These are phyloP conservation scores for Larix kaempferi DNA, from an alignment of 75 land plant genomes.

Conservation along the genomic window DNA sequence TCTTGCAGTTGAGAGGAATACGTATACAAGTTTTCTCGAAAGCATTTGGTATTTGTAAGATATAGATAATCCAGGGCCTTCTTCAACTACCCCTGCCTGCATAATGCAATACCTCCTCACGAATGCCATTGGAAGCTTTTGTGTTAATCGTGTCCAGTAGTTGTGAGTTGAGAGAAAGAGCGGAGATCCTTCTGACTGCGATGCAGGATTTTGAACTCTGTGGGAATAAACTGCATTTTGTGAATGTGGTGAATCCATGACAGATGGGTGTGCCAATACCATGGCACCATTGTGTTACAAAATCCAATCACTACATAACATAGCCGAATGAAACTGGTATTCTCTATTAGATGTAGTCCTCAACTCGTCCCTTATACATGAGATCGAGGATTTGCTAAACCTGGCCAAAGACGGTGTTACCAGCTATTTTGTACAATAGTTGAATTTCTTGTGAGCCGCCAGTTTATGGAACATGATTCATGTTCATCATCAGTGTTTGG, in stretches of 20 bases:
- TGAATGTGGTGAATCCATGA: not conserved
- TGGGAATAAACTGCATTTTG: too few relatives aligned
- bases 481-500: too few relatives aligned
- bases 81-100: not conserved
- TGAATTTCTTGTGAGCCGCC: too few relatives aligned
- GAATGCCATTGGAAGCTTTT: too few relatives aligned
- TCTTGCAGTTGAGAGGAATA: not conserved
- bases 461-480: too few relatives aligned
- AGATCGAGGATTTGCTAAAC: too few relatives aligned
- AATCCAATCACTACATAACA: too few relatives aligned
- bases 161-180: not conserved
- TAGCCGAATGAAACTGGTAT: too few relatives aligned
- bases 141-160: not conserved
- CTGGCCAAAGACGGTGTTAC: too few relatives aligned
- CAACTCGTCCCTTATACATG: too few relatives aligned
- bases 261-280: not conserved
- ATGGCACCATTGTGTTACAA: not conserved
- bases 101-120: not conserved
- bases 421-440: too few relatives aligned
- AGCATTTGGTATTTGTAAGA: not conserved
- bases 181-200: not conserved
- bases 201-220: not conserved
- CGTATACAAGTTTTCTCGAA: not conserved
- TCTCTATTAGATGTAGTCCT: too few relatives aligned
- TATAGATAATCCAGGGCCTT: not conserved